These are phyloP conservation scores for Corylus avellana DNA, from an alignment of 306 rosid species.

Conservation along the genomic window DNA sequence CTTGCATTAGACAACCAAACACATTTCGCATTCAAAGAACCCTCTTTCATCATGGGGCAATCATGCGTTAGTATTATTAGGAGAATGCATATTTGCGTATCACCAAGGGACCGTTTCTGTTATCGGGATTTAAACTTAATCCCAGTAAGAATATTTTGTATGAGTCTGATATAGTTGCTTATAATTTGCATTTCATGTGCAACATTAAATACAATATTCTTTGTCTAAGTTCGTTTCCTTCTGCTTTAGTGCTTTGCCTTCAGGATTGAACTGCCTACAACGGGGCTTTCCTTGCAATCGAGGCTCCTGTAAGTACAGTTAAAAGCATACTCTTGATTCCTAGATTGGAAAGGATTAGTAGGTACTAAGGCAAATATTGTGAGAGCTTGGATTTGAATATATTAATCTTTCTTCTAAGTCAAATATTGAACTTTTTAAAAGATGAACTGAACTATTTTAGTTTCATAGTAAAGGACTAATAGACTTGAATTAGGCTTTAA, in stretches of 20 bases:
- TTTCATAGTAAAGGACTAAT: neutral
- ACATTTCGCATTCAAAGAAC: neutral
- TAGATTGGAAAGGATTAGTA: neutral
- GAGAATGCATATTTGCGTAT: neutral
- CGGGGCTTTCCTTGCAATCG: slow-evolving; percentile 61
- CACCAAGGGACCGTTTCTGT: neutral
- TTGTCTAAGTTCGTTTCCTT: slow-evolving; percentile 9
- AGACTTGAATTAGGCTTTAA: neutral
- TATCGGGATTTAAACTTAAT: neutral
- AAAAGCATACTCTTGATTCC: neutral
- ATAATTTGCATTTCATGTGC: neutral
- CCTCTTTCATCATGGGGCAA: neutral
- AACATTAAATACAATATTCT: neutral
- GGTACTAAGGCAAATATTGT: neutral
- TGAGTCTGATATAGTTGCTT: neutral
- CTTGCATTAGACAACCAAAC: neutral
- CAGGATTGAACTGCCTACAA: slow-evolving; percentile 73
- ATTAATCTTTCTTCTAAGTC: neutral
- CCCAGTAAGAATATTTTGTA: neutral
- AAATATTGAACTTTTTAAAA: neutral
- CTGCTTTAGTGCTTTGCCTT: slow-evolving; percentile 59
- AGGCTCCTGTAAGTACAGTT: slow-evolving; percentile 59
- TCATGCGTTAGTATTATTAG: neutral
- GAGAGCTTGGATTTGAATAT: neutral
- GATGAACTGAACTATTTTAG: neutral